Percentiles rank a stretch among this genome's conserved stretches.
Conservation (phyloP, 768 basidiomycete genomes). For the Mycena alexandri region DNA sequence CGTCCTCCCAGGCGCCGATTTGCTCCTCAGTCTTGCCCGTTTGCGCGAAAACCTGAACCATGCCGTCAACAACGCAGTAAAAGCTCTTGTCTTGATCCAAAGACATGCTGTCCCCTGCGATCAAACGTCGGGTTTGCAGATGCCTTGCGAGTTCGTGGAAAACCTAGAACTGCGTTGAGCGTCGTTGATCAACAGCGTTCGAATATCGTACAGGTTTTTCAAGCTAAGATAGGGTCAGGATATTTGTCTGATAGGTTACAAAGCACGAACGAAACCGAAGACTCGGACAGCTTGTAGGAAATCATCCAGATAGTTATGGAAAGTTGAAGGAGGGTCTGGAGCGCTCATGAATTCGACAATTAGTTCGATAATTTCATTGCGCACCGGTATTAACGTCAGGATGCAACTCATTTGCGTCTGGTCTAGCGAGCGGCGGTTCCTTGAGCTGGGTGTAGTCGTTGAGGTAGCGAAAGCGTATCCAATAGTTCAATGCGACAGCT, state of each 20-base stretch:
- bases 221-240: slow-evolving; percentile 50
- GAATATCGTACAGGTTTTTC: slow-evolving; percentile 87
- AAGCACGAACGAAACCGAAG: slow-evolving; percentile 85
- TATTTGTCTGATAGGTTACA: not conserved
- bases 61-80: slow-evolving; percentile 99
- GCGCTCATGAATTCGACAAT: slow-evolving; percentile 23
- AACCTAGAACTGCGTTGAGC: slow-evolving; percentile 61
- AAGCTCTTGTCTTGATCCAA: slow-evolving; percentile 95
- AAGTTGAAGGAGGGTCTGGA: slow-evolving; percentile 76
- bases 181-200: not conserved
- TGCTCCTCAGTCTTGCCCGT: slow-evolving; percentile 65
- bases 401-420: slow-evolving; percentile 88
- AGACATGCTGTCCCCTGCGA: slow-evolving; percentile 95
- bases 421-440: slow-evolving; percentile 85
- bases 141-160: slow-evolving; percentile 98
- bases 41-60: slow-evolving; percentile 91
- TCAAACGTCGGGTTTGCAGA: slow-evolving; percentile 93
- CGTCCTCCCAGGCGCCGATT: slow-evolving; percentile 80
- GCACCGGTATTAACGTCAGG: slow-evolving; percentile 87
- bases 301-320: slow-evolving; percentile 98
- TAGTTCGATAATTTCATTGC: not conserved
- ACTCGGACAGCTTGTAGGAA: slow-evolving; percentile 96
- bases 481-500: slow-evolving; percentile 79
- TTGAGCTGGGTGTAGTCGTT: slow-evolving; percentile 82
- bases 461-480: slow-evolving; percentile 86